Base-by-base conservation (phyloP, 192 early-diverging fungal genomes). In the Podila horticola region DNA sequence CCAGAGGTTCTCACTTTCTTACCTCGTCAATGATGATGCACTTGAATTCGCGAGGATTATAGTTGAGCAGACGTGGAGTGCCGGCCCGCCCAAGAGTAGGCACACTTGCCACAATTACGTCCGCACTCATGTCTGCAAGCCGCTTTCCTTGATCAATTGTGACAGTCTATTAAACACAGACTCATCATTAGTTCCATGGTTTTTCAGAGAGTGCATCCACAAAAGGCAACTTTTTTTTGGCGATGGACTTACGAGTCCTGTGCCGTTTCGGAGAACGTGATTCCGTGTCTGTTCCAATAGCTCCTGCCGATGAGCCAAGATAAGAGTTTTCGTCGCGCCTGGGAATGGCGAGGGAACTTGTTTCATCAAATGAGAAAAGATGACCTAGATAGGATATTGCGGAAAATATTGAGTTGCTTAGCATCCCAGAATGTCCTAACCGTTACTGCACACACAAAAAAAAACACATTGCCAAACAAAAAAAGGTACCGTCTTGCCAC, bases 251-350 rank as follows among this genome's bases (percentile, higher is more conserved):
- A 92, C 91, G 50, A 93, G 82, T 24, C 87, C 41, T 5, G 93
- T 92, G 12, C 87, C 83, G n/a, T 77, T 86, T 4, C 83, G 67
- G 33, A 86, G 72, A 41, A 98, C 92, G 64, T 94, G 93, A 0
- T 62, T 58, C 3, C 86, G 82, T 0, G 97, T 95, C 83, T 98
- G 97, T 55, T 89, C 84, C 7, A 99, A 57, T 22, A 99, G 85
- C 82, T 99, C 97, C 62, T 92, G 89, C 29, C 96, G 88, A 77
- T 99, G 97, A 2, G 96, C 97, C 22, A 99, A 75, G 0, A 99
- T 88, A 26, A 99, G 83, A 0, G 88, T 89, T 72, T 96, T 96
- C 19, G 88, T 93, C 1, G 94, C 94, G 24, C 69, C 62, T 2
- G 87, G 85, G 2, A 84, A 87, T 1, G 91, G 92, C 5, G 66